These are phyloP conservation scores for Barnettozyma hawaiiensis DNA, from an alignment of 1,139 yeast species.

Conservation along the genomic window DNA sequence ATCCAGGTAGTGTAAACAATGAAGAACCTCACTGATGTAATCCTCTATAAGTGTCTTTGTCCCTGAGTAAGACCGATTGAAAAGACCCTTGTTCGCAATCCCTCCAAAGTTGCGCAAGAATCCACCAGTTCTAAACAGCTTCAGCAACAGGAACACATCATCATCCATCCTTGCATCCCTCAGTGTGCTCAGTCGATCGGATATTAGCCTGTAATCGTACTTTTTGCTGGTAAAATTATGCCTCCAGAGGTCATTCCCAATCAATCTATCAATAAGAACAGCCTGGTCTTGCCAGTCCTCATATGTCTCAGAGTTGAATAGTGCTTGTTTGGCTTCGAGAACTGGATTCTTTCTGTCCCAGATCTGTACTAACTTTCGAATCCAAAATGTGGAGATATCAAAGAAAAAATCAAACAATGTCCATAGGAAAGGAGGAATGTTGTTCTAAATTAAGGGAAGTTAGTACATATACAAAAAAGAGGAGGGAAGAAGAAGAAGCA, in stretches of 20 bases:
- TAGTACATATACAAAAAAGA: not conserved
- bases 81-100: conserved; percentile 71
- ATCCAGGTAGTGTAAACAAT: conserved; percentile 54
- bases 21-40: conserved; percentile 69
- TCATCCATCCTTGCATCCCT: conserved; percentile 55
- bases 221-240: conserved; percentile 77
- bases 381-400: conserved; percentile 61
- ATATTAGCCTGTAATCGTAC: conserved; percentile 79
- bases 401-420: conserved; percentile 50
- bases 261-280: conserved; percentile 53
- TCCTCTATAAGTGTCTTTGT: conserved; percentile 86
- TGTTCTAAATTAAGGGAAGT: conserved; percentile 31
- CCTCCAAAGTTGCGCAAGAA: conserved; percentile 88
- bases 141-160: conserved; percentile 57
- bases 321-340: conserved; percentile 20
- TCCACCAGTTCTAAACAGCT: conserved; percentile 70
- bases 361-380: conserved; percentile 28
- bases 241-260: conserved; percentile 76
- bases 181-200: conserved; percentile 62
- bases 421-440: conserved; percentile 60
- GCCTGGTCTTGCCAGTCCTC: conserved; percentile 61
- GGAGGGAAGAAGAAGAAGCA: not conserved
- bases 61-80: conserved; percentile 79
- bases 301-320: conserved; percentile 36
- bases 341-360: conserved; percentile 24